Base-by-base conservation (phyloP, 345 rosid species). In the Bruguiera parviflora region DNA sequence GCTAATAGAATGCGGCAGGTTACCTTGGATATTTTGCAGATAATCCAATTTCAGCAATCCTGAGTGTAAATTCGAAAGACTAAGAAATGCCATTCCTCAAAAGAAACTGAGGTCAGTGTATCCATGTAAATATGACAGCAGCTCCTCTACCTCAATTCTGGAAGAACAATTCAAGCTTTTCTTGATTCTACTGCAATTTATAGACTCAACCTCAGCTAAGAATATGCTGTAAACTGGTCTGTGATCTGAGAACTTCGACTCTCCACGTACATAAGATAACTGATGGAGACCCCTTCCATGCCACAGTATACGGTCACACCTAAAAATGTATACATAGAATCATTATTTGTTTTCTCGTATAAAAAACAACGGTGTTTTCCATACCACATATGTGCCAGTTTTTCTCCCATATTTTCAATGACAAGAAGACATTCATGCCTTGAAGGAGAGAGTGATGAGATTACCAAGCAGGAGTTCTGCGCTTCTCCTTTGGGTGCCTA, bases 281-380 rank as follows among this genome's bases (percentile, higher is more conserved):
- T 89, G 98, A 69, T 49, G 27, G 61, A 96, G 81, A 64, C 99
- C 99, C 76, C 78, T 81, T 64, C 99, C 99, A n/a, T 86, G 78
- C 99, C 99, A 96, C 51, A 96, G 81, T 75, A 92, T 90, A 4
- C 98, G 97, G 75, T 92, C 99, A 79, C 99, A 96, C 99, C 99
- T 96, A 61, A 77, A 82, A 49, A 64, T 6, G 65, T 25, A 33
- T 2, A 21, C 47, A 58, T 31, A 1, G 46, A 61, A 13, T 67
- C 19, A 46, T 67, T 49, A 62, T 25, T 62, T 60, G 28, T 9
- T 64, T 43, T 59, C 15, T 62, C 28, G 19, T 25, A 37, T 22
- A 4, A 64, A 64, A 59, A 28, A 39, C 18, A 35, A 33, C 19
- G 19, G 39, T 46, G 43, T 39, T 21, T 51, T 25, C 67, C 33